phyloP scores from a whole-genome alignment of 352 stramenopile genomes.

The Phytophthora europaea region DNA sequence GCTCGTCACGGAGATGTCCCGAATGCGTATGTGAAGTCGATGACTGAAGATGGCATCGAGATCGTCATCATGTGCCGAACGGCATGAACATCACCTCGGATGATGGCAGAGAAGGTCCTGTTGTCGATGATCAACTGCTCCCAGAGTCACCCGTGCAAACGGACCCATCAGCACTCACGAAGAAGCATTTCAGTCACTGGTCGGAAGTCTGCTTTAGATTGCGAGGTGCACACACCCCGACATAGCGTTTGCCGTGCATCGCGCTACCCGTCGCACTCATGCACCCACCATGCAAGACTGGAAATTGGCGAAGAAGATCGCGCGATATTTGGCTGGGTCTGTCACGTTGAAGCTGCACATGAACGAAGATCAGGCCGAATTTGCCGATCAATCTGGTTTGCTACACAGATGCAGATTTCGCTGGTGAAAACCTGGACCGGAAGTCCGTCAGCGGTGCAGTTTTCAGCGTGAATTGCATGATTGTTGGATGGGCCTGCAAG shows the following conservation, averaged over 20 bases:
- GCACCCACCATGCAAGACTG: neutral
- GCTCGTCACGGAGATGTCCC: too few species aligned
- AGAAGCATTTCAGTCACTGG: too few species aligned
- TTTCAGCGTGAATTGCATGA: neutral
- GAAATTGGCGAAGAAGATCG: slow-evolving; percentile 4
- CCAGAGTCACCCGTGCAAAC: too few species aligned
- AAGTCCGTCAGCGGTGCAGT: slow-evolving; percentile 8
- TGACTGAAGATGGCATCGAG: too few species aligned
- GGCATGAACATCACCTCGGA: too few species aligned
- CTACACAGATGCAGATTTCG: slow-evolving; percentile 13
- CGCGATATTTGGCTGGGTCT: slow-evolving; percentile 2
- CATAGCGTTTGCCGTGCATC: slow-evolving; percentile 8
- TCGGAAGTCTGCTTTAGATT: slow-evolving; percentile 6
- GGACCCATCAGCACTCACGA: too few species aligned
- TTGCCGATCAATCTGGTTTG: neutral
- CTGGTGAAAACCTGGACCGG: neutral
- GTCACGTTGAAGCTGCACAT: slow-evolving; percentile 1
- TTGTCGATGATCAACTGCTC: too few species aligned
- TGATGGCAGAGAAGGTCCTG: too few species aligned
- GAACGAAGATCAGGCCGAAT: neutral
- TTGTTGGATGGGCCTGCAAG: slow-evolving; percentile 6
- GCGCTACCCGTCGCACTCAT: neutral
- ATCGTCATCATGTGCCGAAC: too few species aligned
- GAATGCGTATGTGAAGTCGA: too few species aligned
- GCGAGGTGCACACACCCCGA: slow-evolving; percentile 11